Evolutionary conservation across 164 flowering plant genomes (phyloP).

Genomic region (Vitis amurensis): DNA sequence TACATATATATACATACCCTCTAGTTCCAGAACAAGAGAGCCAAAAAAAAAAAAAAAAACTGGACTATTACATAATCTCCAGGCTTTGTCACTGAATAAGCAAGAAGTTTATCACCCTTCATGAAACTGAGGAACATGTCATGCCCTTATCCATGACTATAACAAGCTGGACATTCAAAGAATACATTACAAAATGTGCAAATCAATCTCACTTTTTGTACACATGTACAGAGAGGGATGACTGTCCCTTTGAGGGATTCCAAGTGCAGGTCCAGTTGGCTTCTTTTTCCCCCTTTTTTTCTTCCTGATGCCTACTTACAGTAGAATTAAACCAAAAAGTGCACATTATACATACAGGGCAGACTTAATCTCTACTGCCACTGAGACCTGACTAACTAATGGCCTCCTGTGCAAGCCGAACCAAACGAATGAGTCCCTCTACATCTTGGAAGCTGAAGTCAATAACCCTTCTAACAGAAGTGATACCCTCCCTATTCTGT

Average conservation of each 20-base stretch:
- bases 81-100: neutral
- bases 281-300: slow-evolving; percentile 4
- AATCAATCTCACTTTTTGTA: slow-evolving; percentile 36
- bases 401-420: slow-evolving; percentile 63
- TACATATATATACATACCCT: neutral
- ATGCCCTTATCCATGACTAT: slow-evolving; percentile 15
- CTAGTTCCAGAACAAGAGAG: slow-evolving; percentile 10
- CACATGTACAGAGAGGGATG: slow-evolving; percentile 34
- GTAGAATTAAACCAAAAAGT: slow-evolving; percentile 17
- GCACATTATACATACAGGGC: slow-evolving; percentile 16
- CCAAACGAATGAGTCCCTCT: slow-evolving; percentile 54
- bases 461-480: slow-evolving; percentile 56
- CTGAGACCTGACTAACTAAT: slow-evolving; percentile 37
- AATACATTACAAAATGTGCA: slow-evolving; percentile 33
- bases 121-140: slow-evolving; percentile 5
- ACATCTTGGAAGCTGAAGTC: slow-evolving; percentile 85
- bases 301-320: slow-evolving; percentile 9
- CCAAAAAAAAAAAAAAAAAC: neutral
- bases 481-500: slow-evolving; percentile 36
- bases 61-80: neutral
- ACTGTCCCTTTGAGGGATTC: slow-evolving; percentile 9
- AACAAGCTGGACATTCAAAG: slow-evolving; percentile 24
- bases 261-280: slow-evolving; percentile 7
- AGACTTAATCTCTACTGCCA: slow-evolving; percentile 22
- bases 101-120: slow-evolving; percentile 3